Conservation (phyloP, 164 flowering plant genomes). For the Umbilicus rupestris region DNA sequence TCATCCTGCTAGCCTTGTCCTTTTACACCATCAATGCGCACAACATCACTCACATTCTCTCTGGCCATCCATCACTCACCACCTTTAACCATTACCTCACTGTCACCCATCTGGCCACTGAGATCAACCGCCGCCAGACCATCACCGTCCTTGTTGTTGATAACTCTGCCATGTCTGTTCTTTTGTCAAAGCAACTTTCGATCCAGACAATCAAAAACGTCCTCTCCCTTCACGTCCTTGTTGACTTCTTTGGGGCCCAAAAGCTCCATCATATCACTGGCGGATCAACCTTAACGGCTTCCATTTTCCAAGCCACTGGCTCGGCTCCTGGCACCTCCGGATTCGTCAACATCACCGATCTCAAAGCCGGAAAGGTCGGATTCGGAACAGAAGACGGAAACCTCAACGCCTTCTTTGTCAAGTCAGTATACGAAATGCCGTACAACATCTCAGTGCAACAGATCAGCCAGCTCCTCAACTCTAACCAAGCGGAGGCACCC, state of each 20-base stretch:
- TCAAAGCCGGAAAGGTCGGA: slow-evolving; percentile 38
- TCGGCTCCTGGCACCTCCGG: slow-evolving; percentile 43
- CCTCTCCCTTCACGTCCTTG: slow-evolving; percentile 46
- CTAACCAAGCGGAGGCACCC: slow-evolving; percentile 43
- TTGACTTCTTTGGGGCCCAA: slow-evolving; percentile 45
- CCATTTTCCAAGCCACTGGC: slow-evolving; percentile 49
- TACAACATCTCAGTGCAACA: slow-evolving; percentile 57
- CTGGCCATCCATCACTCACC: slow-evolving; percentile 35
- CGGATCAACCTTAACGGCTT: slow-evolving; percentile 39
- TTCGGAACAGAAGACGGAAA: slow-evolving; percentile 21
- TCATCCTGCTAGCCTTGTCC: slow-evolving; percentile 9
- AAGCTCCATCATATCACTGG: slow-evolving; percentile 53
- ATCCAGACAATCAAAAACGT: slow-evolving; percentile 28
- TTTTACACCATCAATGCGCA: slow-evolving; percentile 18
- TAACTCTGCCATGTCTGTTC: slow-evolving; percentile 37
- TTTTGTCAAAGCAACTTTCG: slow-evolving; percentile 31
- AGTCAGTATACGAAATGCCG: slow-evolving; percentile 37
- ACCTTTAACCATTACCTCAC: slow-evolving; percentile 60
- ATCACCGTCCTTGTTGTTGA: slow-evolving; percentile 57
- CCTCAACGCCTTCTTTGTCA: slow-evolving; percentile 27
- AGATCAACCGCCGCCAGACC: slow-evolving; percentile 51
- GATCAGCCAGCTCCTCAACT: slow-evolving; percentile 34
- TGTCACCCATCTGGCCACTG: slow-evolving; percentile 43
- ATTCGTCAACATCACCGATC: slow-evolving; percentile 50
- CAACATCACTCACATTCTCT: slow-evolving; percentile 47